Percentiles rank a stretch among this genome's conserved stretches.
phyloP scores from a whole-genome alignment of 2,329 filamentous ascomycete genomes.

The Cyphellophora europaea region DNA sequence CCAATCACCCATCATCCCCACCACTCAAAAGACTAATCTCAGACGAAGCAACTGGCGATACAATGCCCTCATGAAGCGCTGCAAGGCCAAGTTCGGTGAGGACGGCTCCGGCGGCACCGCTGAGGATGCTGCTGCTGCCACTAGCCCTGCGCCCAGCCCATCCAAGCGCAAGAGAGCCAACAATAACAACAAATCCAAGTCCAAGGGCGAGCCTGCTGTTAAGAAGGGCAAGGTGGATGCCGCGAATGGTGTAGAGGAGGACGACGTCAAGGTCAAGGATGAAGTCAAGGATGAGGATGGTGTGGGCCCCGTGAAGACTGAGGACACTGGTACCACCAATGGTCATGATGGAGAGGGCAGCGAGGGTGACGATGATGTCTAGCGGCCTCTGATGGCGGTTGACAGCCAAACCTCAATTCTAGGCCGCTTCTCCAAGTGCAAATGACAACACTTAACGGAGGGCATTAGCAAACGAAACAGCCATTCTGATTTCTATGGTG shows the following conservation, averaged over 20 bases:
- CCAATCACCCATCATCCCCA: no score
- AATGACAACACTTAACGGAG: no score
- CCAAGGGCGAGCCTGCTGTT: not conserved
- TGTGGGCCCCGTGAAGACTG: no score
- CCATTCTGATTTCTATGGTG: slow-evolving; percentile 3
- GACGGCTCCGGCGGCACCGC: not conserved
- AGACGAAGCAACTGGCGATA: not conserved
- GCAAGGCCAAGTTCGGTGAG: not conserved
- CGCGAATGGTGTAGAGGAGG: not conserved
- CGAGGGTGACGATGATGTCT: not conserved
- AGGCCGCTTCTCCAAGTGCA: no score
- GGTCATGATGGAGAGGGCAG: not conserved
- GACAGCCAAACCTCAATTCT: no score
- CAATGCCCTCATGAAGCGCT: not conserved
- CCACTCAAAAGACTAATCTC: no score
- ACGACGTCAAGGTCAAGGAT: not conserved
- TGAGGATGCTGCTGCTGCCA: not conserved
- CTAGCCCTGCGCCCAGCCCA: no score
- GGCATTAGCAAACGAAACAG: no score
- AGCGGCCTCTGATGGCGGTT: no score
- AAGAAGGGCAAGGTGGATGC: not conserved
- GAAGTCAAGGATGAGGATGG: not conserved
- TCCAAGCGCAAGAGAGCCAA: not conserved
- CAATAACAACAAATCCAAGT: no score
- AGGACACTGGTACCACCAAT: not conserved